A percentile compares a stretch with the other conserved stretches of the same genome.
phyloP scores from a whole-genome alignment of 1,139 yeast species.

The Blastobotrys elegans region DNA sequence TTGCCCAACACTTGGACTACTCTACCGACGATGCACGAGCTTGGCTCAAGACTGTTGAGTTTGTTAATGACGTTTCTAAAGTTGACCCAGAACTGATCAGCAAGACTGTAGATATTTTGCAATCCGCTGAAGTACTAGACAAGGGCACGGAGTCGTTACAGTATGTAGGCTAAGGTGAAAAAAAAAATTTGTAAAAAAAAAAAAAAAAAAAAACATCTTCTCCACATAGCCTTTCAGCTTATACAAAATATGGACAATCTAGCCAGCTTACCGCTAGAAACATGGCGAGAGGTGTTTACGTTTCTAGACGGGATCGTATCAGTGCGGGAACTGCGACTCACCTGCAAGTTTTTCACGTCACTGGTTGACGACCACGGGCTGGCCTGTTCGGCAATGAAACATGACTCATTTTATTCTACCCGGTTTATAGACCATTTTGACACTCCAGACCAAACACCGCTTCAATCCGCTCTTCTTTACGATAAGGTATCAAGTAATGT shows the following conservation, averaged over 20 bases:
- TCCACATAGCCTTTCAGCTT: no score
- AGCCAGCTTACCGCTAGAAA: no score
- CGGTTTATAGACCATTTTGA: background rate
- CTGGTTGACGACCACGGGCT: background rate
- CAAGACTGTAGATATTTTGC: conserved; percentile 57
- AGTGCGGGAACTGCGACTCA: background rate
- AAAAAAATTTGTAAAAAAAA: no score
- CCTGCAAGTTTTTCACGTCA: background rate
- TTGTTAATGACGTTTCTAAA: conserved; percentile 45
- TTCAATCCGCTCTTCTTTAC: background rate
- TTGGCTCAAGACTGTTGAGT: conserved; percentile 75
- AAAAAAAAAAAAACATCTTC: no score
- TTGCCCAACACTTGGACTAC: conserved; percentile 67
- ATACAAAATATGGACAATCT: no score
- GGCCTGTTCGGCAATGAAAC: background rate
- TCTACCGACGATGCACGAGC: conserved; percentile 67
- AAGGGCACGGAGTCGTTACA: conserved; percentile 21
- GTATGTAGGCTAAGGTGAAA: background rate
- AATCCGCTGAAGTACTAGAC: conserved; percentile 54
- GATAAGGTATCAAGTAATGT: no score
- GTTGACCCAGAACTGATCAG: conserved; percentile 49
- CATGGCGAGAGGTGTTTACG: no score
- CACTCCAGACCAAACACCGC: background rate
- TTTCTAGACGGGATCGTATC: no score
- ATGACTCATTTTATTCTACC: background rate